Percentiles rank a stretch among this genome's conserved stretches.
These are phyloP conservation scores for Fraxinus albicans DNA, from an alignment of 305 asterid species.

Conservation along the genomic window DNA sequence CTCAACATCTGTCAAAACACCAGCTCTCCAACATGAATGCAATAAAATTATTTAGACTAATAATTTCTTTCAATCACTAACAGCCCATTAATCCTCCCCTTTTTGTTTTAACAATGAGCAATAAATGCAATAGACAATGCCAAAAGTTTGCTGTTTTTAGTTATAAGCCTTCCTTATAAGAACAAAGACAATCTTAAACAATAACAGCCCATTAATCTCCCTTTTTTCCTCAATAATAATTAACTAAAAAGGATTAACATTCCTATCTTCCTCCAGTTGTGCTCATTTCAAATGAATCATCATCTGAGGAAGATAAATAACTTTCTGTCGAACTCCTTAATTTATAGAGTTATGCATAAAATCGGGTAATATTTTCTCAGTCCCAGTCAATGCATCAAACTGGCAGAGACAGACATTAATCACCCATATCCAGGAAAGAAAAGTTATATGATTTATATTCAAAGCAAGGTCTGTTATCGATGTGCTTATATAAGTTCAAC, in stretches of 20 bases:
- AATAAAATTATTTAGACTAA: not conserved
- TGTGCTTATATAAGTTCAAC: not conserved
- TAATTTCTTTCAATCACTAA: not conserved
- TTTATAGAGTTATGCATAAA: not conserved
- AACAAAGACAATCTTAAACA: not conserved
- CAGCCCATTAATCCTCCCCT: not conserved
- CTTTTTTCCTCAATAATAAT: too few species aligned
- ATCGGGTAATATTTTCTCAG: not conserved
- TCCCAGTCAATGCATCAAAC: not conserved
- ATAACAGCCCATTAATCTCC: not conserved
- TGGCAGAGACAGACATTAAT: not conserved
- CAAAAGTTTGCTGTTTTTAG: not conserved
- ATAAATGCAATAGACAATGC: not conserved
- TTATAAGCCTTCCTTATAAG: not conserved
- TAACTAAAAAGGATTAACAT: not conserved
- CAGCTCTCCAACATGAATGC: not conserved
- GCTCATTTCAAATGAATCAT: not conserved
- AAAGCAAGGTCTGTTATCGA: not conserved
- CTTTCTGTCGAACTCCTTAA: not conserved
- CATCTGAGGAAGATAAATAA: not conserved
- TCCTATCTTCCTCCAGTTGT: not conserved
- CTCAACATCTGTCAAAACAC: not conserved
- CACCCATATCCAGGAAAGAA: not conserved
- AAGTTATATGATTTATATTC: not conserved
- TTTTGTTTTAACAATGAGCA: not conserved